Evolutionary conservation across 805 yeast genomes (phyloP).

Genomic region (Wickerhamiella hasegawae): DNA sequence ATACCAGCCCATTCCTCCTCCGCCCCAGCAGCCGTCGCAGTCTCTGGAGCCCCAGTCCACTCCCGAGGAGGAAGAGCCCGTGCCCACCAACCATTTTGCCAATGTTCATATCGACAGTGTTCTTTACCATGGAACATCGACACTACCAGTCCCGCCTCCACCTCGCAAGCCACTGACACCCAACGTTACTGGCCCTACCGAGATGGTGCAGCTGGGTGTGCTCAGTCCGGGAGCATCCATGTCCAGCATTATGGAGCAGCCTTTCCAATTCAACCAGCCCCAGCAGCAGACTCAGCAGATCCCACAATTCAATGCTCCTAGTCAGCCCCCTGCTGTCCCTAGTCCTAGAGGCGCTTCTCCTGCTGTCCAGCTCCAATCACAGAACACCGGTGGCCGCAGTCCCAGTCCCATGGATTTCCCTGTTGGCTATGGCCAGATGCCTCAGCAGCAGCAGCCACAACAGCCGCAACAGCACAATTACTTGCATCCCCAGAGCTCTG

Average conservation of each 20-base stretch:
- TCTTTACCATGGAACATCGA: constrained; percentile 42
- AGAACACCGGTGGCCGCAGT: too few relatives aligned
- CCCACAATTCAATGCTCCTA: too few relatives aligned
- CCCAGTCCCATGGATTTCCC: too few relatives aligned
- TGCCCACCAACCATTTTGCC: constrained; percentile 56
- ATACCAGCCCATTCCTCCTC: constrained; percentile 16
- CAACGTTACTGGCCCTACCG: constrained; percentile 9
- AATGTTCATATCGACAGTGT: constrained; percentile 70
- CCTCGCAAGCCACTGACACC: constrained; percentile 14
- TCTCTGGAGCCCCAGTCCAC: constrained; percentile 4
- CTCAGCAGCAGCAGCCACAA: not conserved
- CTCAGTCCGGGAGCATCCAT: constrained; percentile 2
- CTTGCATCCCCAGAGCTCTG: too few relatives aligned
- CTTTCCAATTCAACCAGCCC: not conserved
- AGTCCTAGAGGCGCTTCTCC: too few relatives aligned
- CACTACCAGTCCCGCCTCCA: constrained; percentile 29
- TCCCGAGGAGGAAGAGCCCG: constrained; percentile 32
- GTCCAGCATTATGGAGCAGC: constrained; percentile 1
- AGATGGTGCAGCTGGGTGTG: constrained; percentile 7
- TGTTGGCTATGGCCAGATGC: too few relatives aligned
- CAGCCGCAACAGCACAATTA: not conserved
- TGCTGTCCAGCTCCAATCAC: too few relatives aligned
- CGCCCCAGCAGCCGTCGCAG: constrained; percentile 8
- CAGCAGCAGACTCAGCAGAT: not conserved
- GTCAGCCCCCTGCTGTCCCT: too few relatives aligned